phyloP scores from a whole-genome alignment of 495 filamentous ascomycete species.

The Bacidia gigantensis region DNA sequence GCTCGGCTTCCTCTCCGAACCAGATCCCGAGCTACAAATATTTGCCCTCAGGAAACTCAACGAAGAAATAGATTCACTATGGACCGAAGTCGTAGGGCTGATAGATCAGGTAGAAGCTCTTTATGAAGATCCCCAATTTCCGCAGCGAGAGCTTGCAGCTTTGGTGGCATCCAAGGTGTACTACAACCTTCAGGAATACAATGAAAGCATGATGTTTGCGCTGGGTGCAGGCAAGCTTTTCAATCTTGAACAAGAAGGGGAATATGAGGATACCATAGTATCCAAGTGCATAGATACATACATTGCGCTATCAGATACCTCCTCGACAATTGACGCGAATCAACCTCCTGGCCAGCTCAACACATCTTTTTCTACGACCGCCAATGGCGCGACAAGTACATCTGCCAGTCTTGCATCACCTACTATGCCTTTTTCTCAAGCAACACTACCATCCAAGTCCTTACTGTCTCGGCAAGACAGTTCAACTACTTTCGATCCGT shows the following conservation, averaged over 20 bases:
- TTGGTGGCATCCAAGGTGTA: constrained; percentile 95
- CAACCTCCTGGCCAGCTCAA: constrained; percentile 52
- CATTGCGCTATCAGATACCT: constrained; percentile 62
- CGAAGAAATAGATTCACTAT: constrained; percentile 87
- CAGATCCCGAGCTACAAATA: constrained; percentile 79
- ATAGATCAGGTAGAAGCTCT: constrained; percentile 93
- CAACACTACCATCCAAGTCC: constrained; percentile 77
- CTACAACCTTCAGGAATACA: constrained; percentile 96
- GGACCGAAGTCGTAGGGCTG: constrained; percentile 88
- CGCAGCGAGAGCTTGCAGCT: constrained; percentile 85
- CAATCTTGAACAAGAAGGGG: constrained; percentile 76
- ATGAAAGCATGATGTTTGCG: constrained; percentile 98
- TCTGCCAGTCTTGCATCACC: constrained; percentile 66
- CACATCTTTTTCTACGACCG: constrained; percentile 52
- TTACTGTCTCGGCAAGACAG: constrained; percentile 70
- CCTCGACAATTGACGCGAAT: constrained; percentile 32
- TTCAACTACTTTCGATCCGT: constrained; percentile 41
- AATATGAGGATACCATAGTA: constrained; percentile 98
- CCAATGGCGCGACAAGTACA: constrained; percentile 49
- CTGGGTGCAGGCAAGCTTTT: constrained; percentile 91
- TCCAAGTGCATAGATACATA: constrained; percentile 97
- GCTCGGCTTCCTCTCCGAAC: constrained; percentile 88
- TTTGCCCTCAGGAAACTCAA: constrained; percentile 91
- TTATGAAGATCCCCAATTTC: constrained; percentile 91
- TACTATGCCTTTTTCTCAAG: constrained; percentile 88